Evolutionary conservation across 2,329 filamentous ascomycete species (phyloP).

Genomic region (Colletotrichum sp.): DNA sequence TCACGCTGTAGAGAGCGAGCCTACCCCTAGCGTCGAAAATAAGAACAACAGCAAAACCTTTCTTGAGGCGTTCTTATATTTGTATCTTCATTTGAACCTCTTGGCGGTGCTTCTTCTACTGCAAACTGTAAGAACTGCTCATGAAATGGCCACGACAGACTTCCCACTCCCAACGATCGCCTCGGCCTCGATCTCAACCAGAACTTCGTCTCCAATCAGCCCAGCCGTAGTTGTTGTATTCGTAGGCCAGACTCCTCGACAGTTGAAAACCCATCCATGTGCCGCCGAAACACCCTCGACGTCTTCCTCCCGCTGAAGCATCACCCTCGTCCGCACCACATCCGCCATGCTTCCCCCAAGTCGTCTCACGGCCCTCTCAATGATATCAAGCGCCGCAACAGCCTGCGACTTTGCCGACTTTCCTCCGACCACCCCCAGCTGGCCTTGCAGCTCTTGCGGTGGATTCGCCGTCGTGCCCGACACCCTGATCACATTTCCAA

Average conservation of each 20-base stretch:
- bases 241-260: background rate
- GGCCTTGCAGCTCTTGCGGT: background rate
- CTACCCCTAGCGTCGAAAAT: too few relatives aligned
- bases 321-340: slow-evolving; percentile 11
- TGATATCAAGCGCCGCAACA: background rate
- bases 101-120: too few relatives aligned
- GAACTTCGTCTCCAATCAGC: background rate
- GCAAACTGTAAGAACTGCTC: background rate
- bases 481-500: background rate
- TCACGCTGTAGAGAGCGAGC: too few relatives aligned
- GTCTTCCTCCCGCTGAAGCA: slow-evolving; percentile 5
- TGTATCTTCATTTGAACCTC: too few relatives aligned
- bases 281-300: background rate
- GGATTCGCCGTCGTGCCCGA: slow-evolving; percentile 9
- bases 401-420: slow-evolving; percentile 1
- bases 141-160: background rate
- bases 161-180: background rate
- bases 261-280: slow-evolving; percentile 2
- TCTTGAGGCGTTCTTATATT: too few relatives aligned
- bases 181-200: slow-evolving; percentile 6
- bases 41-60: too few relatives aligned
- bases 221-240: background rate
- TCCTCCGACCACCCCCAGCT: background rate
- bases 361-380: background rate
- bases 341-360: slow-evolving; percentile 6